Evolutionary conservation across 345 rosid species (phyloP), one percentile per base, ranked within the genome.

Genomic region (Arabidopsis arenosa): DNA sequence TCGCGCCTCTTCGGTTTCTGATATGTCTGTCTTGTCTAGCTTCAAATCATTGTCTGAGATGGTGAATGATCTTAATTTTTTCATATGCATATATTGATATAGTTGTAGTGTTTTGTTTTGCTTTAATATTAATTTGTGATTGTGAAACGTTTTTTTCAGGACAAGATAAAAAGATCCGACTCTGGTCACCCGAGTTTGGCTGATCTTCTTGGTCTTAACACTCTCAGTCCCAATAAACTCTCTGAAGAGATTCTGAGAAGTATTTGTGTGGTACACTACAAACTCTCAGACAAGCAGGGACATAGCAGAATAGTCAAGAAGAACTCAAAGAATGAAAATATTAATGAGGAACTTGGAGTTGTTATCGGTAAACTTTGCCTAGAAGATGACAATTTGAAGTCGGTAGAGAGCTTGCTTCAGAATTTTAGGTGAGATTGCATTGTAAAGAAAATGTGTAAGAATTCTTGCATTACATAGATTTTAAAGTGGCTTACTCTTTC

Each of bases 171-270:
- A 65, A 75, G 73, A 48, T 52, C 79, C 0, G 73, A 76, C 72
- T 80, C 86, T 33, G 63, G 86, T 62, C 80, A 82, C 56, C 78
- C 81, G 44, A 85, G 97, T 78, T 90, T 92, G 30, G 97, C 90
- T 40, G 93, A 89, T 83, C 90, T 84, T 80, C 85, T 92, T 52
- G 83, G 75, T 76, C 75, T 82, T 62, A 72, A 45, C 48, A 80
- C 85, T 68, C 37, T 32, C 8, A 63, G 7, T 53, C 86, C 89
- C 3, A 90, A 81, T 73, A 80, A 81, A 74, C 88, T 88, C 35
- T 89, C 90, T 11, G 88, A 87, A 75, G 87, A 92, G 67, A 84
- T 88, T 26, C 39, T 89, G 64, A 86, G 82, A 80, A 84, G 88
- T 84, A 89, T 89, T 66, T 85, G 90, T 72, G 82, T 88, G 62